Conservation (phyloP, 2,329 filamentous ascomycete species). For the Westerdykella ornata region DNA sequence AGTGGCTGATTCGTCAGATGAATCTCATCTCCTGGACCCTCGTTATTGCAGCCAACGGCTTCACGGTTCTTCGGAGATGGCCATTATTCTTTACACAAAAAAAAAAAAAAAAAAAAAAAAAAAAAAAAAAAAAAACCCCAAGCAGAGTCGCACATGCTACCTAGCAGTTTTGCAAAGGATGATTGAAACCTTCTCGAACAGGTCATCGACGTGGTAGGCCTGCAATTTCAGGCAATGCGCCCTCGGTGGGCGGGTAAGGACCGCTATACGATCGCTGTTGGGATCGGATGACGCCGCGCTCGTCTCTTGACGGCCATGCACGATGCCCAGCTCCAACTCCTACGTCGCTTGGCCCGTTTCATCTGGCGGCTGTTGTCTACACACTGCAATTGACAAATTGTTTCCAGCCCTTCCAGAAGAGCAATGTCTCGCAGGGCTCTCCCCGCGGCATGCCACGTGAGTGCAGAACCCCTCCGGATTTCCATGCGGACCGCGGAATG, state of each 20-base stretch:
- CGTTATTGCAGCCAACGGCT: too few relatives aligned
- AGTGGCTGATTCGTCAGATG: neutral
- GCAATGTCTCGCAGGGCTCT: neutral
- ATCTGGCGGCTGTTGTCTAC: slow-evolving; percentile 15
- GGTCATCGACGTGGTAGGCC: slow-evolving; percentile 17
- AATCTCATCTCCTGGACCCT: too few relatives aligned
- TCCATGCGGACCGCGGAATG: slow-evolving; percentile 9
- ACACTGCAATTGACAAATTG: too few relatives aligned
- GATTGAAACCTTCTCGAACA: slow-evolving; percentile 20
- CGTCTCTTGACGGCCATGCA: slow-evolving; percentile 2
- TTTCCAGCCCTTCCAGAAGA: too few relatives aligned
- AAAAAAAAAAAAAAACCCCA: too few relatives aligned
- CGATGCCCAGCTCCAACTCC: neutral
- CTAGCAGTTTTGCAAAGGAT: slow-evolving; percentile 12
- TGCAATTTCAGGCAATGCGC: slow-evolving; percentile 2
- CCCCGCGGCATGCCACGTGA: slow-evolving; percentile 11
- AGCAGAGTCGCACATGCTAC: neutral
- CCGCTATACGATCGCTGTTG: slow-evolving; percentile 27
- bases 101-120: too few relatives aligned
- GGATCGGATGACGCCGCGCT: slow-evolving; percentile 25
- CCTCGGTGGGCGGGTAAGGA: slow-evolving; percentile 1
- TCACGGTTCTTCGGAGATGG: too few relatives aligned
- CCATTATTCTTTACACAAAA: too few relatives aligned
- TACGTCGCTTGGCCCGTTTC: slow-evolving; percentile 20
- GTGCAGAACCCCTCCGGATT: slow-evolving; percentile 5